phyloP scores from a whole-genome alignment of 1,139 yeast genomes.

The Taiozyma sp. region DNA sequence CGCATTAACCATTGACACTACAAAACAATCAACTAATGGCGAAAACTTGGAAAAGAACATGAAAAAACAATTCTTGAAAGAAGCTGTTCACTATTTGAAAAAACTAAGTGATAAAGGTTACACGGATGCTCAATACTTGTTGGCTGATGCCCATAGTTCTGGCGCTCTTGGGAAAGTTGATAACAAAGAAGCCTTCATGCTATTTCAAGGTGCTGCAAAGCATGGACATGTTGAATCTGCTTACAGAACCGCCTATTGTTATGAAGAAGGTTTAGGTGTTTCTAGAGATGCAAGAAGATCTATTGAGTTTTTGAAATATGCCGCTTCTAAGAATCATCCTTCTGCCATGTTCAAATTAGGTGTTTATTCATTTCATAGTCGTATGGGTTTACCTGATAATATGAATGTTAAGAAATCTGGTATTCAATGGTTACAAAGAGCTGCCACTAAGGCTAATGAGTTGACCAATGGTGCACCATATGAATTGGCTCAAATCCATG shows the following conservation, averaged over 20 bases:
- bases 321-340: conserved; percentile 89
- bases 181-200: conserved; percentile 63
- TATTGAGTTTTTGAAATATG: conserved; percentile 74
- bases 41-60: conserved; percentile 16
- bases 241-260: conserved; percentile 85
- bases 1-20: conserved; percentile 53
- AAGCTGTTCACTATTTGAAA: conserved; percentile 66
- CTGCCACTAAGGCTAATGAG: conserved; percentile 78
- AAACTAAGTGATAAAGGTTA: conserved; percentile 77
- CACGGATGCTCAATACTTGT: conserved; percentile 83
- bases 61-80: conserved; percentile 55
- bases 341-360: conserved; percentile 95
- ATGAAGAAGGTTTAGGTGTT: conserved; percentile 91
- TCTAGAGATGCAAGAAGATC: conserved; percentile 86
- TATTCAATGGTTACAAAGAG: conserved; percentile 88
- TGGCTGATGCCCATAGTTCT: conserved; percentile 83
- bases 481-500: conserved; percentile 83
- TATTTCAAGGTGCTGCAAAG: conserved; percentile 88
- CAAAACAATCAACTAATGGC: conserved; percentile 13
- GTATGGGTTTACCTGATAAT: conserved; percentile 74
- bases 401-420: conserved; percentile 76
- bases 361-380: conserved; percentile 72
- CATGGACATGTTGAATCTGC: conserved; percentile 91
- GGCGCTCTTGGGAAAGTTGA: conserved; percentile 87
- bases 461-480: conserved; percentile 89